phyloP scores from a whole-genome alignment of 768 basidiomycete species.

The Podaxis sp. region DNA sequence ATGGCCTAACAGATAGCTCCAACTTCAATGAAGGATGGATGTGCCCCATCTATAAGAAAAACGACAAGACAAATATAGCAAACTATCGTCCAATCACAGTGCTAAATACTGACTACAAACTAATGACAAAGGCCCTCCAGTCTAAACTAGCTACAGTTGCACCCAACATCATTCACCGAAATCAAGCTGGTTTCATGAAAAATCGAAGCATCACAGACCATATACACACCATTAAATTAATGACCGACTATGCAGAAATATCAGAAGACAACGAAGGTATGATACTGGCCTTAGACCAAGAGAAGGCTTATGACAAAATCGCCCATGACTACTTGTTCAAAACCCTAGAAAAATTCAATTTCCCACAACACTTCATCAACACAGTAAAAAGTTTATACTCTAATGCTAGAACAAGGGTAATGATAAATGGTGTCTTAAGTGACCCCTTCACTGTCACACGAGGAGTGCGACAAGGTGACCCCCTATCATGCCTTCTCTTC shows the following conservation, averaged over 20 bases:
- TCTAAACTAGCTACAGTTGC: slow-evolving; percentile 18
- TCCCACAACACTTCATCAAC: slow-evolving; percentile 28
- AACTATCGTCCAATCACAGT: slow-evolving; percentile 37
- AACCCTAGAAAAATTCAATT: slow-evolving; percentile 21
- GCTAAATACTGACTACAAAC: slow-evolving; percentile 34
- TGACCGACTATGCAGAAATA: slow-evolving; percentile 25
- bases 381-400: slow-evolving; percentile 19
- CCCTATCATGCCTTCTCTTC: slow-evolving; percentile 35
- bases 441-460: slow-evolving; percentile 21
- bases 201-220: slow-evolving; percentile 32
- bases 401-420: slow-evolving; percentile 21
- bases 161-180: slow-evolving; percentile 24
- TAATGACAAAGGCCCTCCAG: slow-evolving; percentile 27
- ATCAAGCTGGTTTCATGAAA: slow-evolving; percentile 39
- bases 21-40: slow-evolving; percentile 34
- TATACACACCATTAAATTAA: slow-evolving; percentile 23
- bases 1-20: slow-evolving; percentile 20
- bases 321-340: slow-evolving; percentile 29
- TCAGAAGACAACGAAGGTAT: slow-evolving; percentile 22
- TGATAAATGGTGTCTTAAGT: slow-evolving; percentile 30
- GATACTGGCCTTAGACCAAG: slow-evolving; percentile 34
- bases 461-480: slow-evolving; percentile 37
- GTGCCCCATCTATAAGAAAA: slow-evolving; percentile 44
- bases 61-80: slow-evolving; percentile 27
- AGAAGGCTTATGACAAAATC: slow-evolving; percentile 39